Base-by-base conservation (phyloP, 1,284 basidiomycete species). In the Malassezia restricta region DNA sequence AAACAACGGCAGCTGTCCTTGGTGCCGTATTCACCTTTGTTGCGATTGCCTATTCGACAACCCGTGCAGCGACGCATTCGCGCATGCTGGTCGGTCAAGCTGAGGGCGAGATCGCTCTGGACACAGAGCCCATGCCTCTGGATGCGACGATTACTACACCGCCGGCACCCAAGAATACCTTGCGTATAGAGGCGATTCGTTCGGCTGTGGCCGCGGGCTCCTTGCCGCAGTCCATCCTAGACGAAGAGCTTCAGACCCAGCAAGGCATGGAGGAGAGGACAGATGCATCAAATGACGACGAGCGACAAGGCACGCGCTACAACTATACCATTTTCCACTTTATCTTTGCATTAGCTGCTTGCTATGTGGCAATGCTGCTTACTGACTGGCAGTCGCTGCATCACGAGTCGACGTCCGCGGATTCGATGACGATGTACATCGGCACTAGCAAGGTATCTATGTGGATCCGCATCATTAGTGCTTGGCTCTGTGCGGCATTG, bases 261-360 rank as follows among this genome's bases (percentile, higher is more conserved):
- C 86, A 87, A 48, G 59, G 56, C 41, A 28, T 47, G n/a, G 32
- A 42, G 14, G 27, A 52, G 11, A 38, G 14, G 82, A 83, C 3
- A 82, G 84, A 20, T 53, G 75, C 27, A 74, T 81, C 28, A 82
- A 82, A 83, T 48, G 92, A 98, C 72, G 94, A 99, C 65, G 92
- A 98, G 76, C 82, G 86, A 30, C 81, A 84, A 41, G 91, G 89
- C n/a, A 94, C 89, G n/a, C 83, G 88, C 59, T 99, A 98, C 77
- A 94, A 94, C 67, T 96, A 99, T 74, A 83, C 88, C 14, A 96
- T 90, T 85, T 98, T 98, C 83, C 92, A 98, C 74, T 77, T 94
- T 73, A 95, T 98, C 69, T 99, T 98, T 74, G 83, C 86, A 43
- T 85, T 96, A 61, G 94, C 84, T 15, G 80, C 88, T 14, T 96